Base-by-base conservation (phyloP, 345 rosid species). In the Pistacia atlantica region DNA sequence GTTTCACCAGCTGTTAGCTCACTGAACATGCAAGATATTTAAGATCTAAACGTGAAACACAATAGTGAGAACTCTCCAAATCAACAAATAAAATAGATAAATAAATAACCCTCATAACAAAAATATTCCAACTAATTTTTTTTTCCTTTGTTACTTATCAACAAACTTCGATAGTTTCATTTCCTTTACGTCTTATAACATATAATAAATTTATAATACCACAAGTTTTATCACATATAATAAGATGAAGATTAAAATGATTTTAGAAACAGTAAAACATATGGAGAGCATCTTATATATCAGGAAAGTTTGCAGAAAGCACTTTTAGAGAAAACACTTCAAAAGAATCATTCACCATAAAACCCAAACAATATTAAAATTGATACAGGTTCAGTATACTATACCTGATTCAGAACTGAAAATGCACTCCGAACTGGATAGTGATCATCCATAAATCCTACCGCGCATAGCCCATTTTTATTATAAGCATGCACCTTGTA, bases 391-490 rank as follows among this genome's bases (percentile, higher is more conserved):
- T 73, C n/a, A 67, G 18, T 46, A 28, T 46, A 61, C 11, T 64
- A 11, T 72, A 95, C 99, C 97, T 93, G 92, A 81, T 86, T 91
- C 79, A 93, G 95, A 84, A 96, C 87, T 48, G 95, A 92, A 72
- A 96, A 96, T 18, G 98, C 88, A 76, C 99, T 96, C 35, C 97
- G 92, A 59, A 96, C 95, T 1, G 99, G 97, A 77, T 93, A 92
- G 70, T 91, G 97, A 88, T 89, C 97, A 77, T 96, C 98, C 99
- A 96, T 96, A 81, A 96, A 96, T 3, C 97, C 98, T 77, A 92
- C 46, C 1, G 87, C 92, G 73, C 97, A 91, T 46, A 96, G 97
- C 52, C 99, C 99, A 84, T 93, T 91, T 60, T 91, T 79, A 80
- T 91, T 96, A 80, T 96, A 96, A 46, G 98, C 80, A 79, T 93